Conservation (phyloP, 2,329 filamentous ascomycete species). For the Fusarium globosum region DNA sequence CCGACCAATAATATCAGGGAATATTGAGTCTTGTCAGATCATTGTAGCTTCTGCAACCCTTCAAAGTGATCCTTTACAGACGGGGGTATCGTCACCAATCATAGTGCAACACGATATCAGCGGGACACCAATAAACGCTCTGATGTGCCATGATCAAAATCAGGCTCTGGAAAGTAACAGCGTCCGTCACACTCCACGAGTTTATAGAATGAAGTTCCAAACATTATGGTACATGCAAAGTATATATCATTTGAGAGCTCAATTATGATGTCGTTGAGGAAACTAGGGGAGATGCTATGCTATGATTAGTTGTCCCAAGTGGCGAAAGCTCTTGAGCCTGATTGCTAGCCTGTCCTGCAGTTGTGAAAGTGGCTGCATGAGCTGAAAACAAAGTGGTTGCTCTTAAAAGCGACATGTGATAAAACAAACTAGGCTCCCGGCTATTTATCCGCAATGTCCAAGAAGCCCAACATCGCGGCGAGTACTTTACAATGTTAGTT, state of each 20-base stretch:
- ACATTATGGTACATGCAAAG: accelerated
- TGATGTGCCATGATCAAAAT: accelerated
- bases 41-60: neutral
- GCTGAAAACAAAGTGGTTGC: neutral
- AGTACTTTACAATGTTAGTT: neutral
- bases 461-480: neutral
- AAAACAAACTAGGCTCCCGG: accelerated
- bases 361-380: neutral
- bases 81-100: neutral
- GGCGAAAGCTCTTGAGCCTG: accelerated
- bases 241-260: accelerated
- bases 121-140: neutral
- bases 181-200: accelerated
- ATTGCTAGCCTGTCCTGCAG: accelerated
- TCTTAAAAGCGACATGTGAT: neutral
- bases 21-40: neutral
- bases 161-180: accelerated
- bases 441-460: neutral
- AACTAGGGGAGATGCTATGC: no score
- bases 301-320: no score
- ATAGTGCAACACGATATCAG: neutral
- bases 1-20: accelerated
- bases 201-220: accelerated
- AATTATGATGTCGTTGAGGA: accelerated
- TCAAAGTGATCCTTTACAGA: accelerated